A percentile compares a stretch with the other conserved stretches of the same genome.
Conservation (phyloP, 768 basidiomycete genomes). For the Tephrocybe sp. region DNA sequence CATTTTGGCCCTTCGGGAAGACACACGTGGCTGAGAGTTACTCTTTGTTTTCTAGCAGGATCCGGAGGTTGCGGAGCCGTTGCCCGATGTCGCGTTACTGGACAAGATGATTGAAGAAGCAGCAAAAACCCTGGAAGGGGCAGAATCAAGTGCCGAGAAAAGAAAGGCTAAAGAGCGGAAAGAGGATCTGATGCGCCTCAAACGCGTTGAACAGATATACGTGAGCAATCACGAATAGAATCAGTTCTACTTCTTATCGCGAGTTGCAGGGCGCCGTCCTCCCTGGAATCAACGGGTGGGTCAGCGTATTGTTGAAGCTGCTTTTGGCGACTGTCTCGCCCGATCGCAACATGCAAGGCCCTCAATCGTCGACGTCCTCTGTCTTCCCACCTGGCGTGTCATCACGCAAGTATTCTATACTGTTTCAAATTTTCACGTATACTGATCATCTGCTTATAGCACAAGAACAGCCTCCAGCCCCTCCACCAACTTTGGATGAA, state of each 20-base stretch:
- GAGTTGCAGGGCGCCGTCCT: slow-evolving; percentile 75
- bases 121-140: slow-evolving; percentile 46
- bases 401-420: slow-evolving; percentile 50
- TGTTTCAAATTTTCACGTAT: neutral
- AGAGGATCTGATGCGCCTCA: slow-evolving; percentile 84
- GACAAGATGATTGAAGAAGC: slow-evolving; percentile 77
- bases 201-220: slow-evolving; percentile 91
- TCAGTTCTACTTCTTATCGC: neutral
- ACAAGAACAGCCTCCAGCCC: slow-evolving; percentile 59
- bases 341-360: slow-evolving; percentile 58
- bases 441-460: slow-evolving; percentile 33
- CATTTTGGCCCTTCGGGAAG: neutral
- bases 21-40: slow-evolving; percentile 1
- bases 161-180: slow-evolving; percentile 65
- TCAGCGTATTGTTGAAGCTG: slow-evolving; percentile 89
- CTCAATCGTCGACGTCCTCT: slow-evolving; percentile 66
- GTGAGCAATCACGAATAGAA: slow-evolving; percentile 44
- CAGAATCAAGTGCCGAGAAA: slow-evolving; percentile 50
- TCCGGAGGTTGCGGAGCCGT: slow-evolving; percentile 57
- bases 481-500: slow-evolving; percentile 83
- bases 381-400: slow-evolving; percentile 71
- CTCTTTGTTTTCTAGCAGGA: slow-evolving; percentile 42
- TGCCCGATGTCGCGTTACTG: slow-evolving; percentile 71
- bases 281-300: slow-evolving; percentile 85
- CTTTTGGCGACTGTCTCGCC: slow-evolving; percentile 92